A percentile compares a stretch with the other conserved stretches of the same genome.
Evolutionary conservation across 2,329 filamentous ascomycete genomes (phyloP).

Genomic region (Ophiostoma sp.): DNA sequence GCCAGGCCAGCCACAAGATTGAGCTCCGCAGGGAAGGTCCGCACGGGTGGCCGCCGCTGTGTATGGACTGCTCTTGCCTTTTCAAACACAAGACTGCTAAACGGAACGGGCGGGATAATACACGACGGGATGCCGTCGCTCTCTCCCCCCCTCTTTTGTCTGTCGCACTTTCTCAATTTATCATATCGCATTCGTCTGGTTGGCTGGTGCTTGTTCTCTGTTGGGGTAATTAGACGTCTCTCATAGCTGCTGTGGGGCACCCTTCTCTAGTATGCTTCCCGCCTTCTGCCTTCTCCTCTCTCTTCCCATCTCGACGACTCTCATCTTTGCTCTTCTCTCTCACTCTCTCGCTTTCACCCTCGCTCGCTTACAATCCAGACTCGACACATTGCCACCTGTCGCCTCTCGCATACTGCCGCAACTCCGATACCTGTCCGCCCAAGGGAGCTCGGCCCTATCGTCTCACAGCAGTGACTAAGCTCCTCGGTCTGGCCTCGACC

Average conservation of each 20-base stretch:
- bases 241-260: constrained; percentile 4
- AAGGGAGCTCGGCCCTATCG: too few species aligned
- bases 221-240: not conserved
- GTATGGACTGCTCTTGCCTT: not conserved
- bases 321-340: not conserved
- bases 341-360: not conserved
- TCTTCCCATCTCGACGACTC: not conserved
- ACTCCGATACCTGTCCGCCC: not conserved
- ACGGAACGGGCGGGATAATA: constrained; percentile 3
- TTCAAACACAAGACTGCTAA: not conserved
- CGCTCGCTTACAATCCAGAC: not conserved
- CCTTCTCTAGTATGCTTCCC: not conserved
- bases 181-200: not conserved
- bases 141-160: not conserved
- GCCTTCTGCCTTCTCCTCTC: not conserved
- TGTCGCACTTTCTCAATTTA: not conserved
- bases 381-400: not conserved
- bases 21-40: constrained; percentile 14
- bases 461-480: not conserved
- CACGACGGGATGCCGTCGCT: not conserved
- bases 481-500: not conserved
- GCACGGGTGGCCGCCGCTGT: not conserved
- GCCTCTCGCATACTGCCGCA: not conserved
- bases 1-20: not conserved
- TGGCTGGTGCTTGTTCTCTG: not conserved